Evolutionary conservation across 805 yeast genomes (phyloP).

Genomic region (Zygoascus flipseniorum): DNA sequence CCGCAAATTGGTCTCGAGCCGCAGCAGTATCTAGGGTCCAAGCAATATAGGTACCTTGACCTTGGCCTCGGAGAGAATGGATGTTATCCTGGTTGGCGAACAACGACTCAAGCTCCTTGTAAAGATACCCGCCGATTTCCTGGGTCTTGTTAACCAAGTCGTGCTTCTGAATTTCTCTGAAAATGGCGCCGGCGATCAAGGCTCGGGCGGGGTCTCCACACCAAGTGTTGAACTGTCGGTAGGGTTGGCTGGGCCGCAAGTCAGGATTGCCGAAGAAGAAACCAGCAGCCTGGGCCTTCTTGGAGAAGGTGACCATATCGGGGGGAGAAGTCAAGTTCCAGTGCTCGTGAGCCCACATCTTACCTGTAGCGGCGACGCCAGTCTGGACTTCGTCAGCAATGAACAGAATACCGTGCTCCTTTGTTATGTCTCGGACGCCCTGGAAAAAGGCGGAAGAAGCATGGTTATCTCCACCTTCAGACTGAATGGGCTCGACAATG

Average conservation of each 20-base stretch:
- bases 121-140: slow-evolving; percentile 62
- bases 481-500: slow-evolving; percentile 84
- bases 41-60: slow-evolving; percentile 74
- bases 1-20: slow-evolving; percentile 53
- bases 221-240: slow-evolving; percentile 91
- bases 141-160: slow-evolving; percentile 48
- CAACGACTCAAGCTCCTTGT: slow-evolving; percentile 38
- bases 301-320: slow-evolving; percentile 78
- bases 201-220: slow-evolving; percentile 85
- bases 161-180: slow-evolving; percentile 52
- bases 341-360: slow-evolving; percentile 83
- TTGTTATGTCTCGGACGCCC: slow-evolving; percentile 68
- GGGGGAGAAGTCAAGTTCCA: slow-evolving; percentile 69
- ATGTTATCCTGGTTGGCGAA: slow-evolving; percentile 40
- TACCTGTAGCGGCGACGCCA: slow-evolving; percentile 83
- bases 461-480: slow-evolving; percentile 90
- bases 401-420: slow-evolving; percentile 59
- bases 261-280: slow-evolving; percentile 71
- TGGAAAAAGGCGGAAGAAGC: slow-evolving; percentile 73
- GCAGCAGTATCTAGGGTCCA: slow-evolving; percentile 53
- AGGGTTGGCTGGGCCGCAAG: slow-evolving; percentile 65
- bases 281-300: slow-evolving; percentile 86
- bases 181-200: slow-evolving; percentile 66
- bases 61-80: slow-evolving; percentile 60
- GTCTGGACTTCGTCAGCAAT: slow-evolving; percentile 87